phyloP scores from a whole-genome alignment of 192 early-diverging fungal species.

The Mortierella hygrophila region DNA sequence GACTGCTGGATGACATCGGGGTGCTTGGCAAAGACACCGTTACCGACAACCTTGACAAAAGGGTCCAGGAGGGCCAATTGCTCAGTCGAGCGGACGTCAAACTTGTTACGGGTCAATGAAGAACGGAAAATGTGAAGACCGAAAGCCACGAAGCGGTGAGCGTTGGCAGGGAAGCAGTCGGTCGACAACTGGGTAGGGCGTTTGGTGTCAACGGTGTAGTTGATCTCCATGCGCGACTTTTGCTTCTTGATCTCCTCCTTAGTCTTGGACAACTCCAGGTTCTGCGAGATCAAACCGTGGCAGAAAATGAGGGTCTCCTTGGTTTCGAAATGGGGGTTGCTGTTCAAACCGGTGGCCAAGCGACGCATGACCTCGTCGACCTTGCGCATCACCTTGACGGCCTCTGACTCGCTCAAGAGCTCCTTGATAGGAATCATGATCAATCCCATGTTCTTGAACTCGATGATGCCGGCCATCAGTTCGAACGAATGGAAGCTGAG shows the following conservation, averaged over 20 bases:
- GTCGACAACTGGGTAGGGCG: slow-evolving; percentile 67
- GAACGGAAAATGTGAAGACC: slow-evolving; percentile 87
- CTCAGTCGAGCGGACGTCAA: slow-evolving; percentile 67
- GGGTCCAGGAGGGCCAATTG: slow-evolving; percentile 82
- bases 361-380: slow-evolving; percentile 85
- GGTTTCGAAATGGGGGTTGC: slow-evolving; percentile 76
- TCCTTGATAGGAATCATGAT: slow-evolving; percentile 91
- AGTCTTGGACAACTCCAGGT: slow-evolving; percentile 77
- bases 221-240: slow-evolving; percentile 71
- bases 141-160: slow-evolving; percentile 94
- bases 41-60: slow-evolving; percentile 84
- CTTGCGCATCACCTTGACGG: slow-evolving; percentile 77
- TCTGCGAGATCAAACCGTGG: slow-evolving; percentile 89
- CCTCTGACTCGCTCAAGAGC: slow-evolving; percentile 86
- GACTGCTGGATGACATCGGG: slow-evolving; percentile 74
- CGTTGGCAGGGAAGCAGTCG: slow-evolving; percentile 89
- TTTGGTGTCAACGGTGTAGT: slow-evolving; percentile 81
- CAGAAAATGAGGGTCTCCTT: slow-evolving; percentile 84
- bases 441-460: slow-evolving; percentile 73
- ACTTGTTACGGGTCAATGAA: slow-evolving; percentile 71
- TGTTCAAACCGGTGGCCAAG: slow-evolving; percentile 83
- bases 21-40: slow-evolving; percentile 88
- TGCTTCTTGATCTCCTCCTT: slow-evolving; percentile 66
- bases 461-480: slow-evolving; percentile 78
- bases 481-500: slow-evolving; percentile 92